Base-by-base conservation (phyloP, 129 eudicot genomes). In the Flaveria linearis region DNA sequence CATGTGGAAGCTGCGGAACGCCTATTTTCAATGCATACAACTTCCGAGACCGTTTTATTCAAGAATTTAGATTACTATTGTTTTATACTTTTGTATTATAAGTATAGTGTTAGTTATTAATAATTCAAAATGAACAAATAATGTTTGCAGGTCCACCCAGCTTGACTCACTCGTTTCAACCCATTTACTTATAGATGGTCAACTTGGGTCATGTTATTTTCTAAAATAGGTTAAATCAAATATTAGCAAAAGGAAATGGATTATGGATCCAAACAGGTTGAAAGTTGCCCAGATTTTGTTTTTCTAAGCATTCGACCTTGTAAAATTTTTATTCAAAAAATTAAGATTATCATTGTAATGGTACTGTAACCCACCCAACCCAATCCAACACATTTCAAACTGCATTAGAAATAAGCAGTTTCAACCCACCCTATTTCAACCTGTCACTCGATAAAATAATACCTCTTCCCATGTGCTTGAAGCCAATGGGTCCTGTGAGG, bases 381-480 rank as follows among this genome's bases (percentile, higher is more conserved):
- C 22, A 20, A 20, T 23, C 33, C 39, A 22, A 17, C 33, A 13
- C 1, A 51, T 33, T 63, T 25, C 20, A 63, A 60, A 16, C 66
- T 60, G 39, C 5, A 55, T 55, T 2, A 55, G 7, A 55, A 55
- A 17, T 60, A 17, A 60, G 39, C 36, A 9, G n/a, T 60, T 28
- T 61, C 66, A 25, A 61, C 68, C 68, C 41, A 61, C 15, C 47
- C 22, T 45, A 26, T 12, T 49, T 25, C 62, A 28, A n/a, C 62
- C 39, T 3, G 23, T 46, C 8, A 18, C 52, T 2, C 12, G 18
- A 9, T 16, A 23, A 28, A 12, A 30, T 57, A 53, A 64, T 76
- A 87, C 92, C 92, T 85, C 78, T 81, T 89, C 96, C 96, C 99
- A 89, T 74, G 92, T 84, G 92, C 97, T 89, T 36, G 97, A 86